These are phyloP conservation scores for Posidonia australis DNA, from an alignment of 106 monocot species.

Conservation along the genomic window DNA sequence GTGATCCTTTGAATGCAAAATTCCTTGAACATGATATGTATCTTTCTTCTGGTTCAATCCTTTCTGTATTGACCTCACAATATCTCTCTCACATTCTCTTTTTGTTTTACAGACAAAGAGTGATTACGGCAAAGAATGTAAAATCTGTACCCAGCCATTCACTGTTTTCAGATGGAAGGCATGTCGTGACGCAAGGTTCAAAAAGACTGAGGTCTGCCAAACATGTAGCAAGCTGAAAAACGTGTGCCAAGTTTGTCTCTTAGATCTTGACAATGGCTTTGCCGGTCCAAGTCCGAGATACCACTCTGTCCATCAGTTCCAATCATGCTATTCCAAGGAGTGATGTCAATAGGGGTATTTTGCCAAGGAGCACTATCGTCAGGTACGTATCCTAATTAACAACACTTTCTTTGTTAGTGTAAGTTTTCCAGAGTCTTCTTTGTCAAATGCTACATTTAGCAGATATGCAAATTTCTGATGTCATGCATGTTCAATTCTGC, in stretches of 20 bases:
- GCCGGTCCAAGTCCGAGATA: slow-evolving; percentile 95
- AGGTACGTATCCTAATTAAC: too few species aligned
- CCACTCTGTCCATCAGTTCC: slow-evolving; percentile 77
- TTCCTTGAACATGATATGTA: too few species aligned
- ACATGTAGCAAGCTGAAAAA: slow-evolving; percentile 83
- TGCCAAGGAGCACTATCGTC: slow-evolving; percentile 95
- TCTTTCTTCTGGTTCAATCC: too few species aligned
- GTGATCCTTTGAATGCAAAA: too few species aligned
- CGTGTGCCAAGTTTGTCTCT: slow-evolving; percentile 88
- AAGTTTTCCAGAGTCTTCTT: neutral
- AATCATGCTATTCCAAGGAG: slow-evolving; percentile 96
- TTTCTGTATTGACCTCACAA: too few species aligned
- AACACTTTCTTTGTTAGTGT: neutral
- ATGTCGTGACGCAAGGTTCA: slow-evolving; percentile 78
- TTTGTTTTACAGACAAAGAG: slow-evolving; percentile 44
- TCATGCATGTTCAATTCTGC: neutral
- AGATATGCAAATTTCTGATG: too few species aligned
- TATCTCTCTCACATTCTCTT: neutral
- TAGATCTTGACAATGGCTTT: slow-evolving; percentile 97
- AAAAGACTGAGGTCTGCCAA: slow-evolving; percentile 77
- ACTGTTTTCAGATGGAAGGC: slow-evolving; percentile 98
- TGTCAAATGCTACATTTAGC: too few species aligned
- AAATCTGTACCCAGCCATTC: slow-evolving; percentile 92
- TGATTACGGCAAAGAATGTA: slow-evolving; percentile 95
- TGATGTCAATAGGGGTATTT: slow-evolving; percentile 91